phyloP scores from a whole-genome alignment of 176 grass and related monocot genomes.

The Carex kokanica region DNA sequence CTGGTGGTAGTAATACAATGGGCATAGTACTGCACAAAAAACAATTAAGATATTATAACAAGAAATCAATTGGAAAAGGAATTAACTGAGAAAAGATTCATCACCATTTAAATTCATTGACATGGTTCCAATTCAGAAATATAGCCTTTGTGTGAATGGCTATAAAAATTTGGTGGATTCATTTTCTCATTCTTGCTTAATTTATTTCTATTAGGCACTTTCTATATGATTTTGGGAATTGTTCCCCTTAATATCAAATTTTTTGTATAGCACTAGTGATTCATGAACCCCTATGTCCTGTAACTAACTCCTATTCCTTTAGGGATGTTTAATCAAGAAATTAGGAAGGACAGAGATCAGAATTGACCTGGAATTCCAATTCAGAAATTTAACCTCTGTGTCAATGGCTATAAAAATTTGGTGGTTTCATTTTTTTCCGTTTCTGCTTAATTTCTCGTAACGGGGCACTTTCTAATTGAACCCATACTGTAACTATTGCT shows the following conservation, averaged over 20 bases:
- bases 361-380: not conserved
- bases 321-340: not conserved
- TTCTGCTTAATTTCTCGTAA: not conserved
- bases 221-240: not conserved
- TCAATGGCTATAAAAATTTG: not conserved
- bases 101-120: slow-evolving; percentile 10
- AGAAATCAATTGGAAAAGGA: not conserved
- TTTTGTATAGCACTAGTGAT: not conserved
- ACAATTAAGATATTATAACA: slow-evolving; percentile 1
- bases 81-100: not conserved
- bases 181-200: not conserved
- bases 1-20: slow-evolving; percentile 68
- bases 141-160: not conserved
- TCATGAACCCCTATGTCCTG: not conserved
- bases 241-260: not conserved
- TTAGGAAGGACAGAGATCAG: not conserved
- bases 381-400: not conserved
- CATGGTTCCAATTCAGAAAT: not conserved
- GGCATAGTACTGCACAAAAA: slow-evolving; percentile 63
- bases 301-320: not conserved
- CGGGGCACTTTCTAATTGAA: not conserved
- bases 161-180: not conserved
- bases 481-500: not conserved
- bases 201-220: not conserved
- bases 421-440: not conserved